These are phyloP conservation scores for Pseudonectria foliicola DNA, from an alignment of 2,329 filamentous ascomycete genomes.

Conservation along the genomic window DNA sequence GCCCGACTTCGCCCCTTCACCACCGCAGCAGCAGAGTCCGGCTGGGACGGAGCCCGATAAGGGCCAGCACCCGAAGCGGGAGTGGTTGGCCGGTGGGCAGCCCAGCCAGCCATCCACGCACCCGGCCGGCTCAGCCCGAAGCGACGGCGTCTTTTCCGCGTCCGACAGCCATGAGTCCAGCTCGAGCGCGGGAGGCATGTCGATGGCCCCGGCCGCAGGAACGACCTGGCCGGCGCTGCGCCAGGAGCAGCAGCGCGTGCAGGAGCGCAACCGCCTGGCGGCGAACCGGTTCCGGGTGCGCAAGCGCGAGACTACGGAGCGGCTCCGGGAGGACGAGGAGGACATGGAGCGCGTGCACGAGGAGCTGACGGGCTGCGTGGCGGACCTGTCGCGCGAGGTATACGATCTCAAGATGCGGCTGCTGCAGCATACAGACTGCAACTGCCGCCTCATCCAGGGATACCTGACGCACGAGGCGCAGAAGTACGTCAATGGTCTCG, in stretches of 20 bases:
- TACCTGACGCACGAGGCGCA: conserved; percentile 16
- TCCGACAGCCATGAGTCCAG: no score
- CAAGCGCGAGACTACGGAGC: conserved; percentile 12
- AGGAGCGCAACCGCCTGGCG: conserved; percentile 17
- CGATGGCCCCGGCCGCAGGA: neutral
- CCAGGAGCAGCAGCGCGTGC: neutral
- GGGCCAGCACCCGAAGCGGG: no score
- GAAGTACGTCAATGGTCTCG: conserved; percentile 7
- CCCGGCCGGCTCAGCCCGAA: no score
- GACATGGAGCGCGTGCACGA: conserved; percentile 11
- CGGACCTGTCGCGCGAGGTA: conserved; percentile 11
- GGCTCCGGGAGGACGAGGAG: conserved; percentile 11
- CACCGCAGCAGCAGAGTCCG: no score
- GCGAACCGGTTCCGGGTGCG: conserved; percentile 19
- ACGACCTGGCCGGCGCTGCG: neutral
- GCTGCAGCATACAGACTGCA: conserved; percentile 16
- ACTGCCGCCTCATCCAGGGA: conserved; percentile 15
- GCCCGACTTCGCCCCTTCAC: no score
- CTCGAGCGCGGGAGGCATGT: no score
- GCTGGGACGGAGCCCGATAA: no score
- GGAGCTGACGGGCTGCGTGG: conserved; percentile 6
- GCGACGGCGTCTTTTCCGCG: no score
- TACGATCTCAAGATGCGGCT: conserved; percentile 18
- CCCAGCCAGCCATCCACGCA: no score
- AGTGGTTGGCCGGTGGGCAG: no score